Evolutionary conservation across 371 early-diverging fungal species (phyloP), one percentile per base, ranked within the genome.

Genomic region (Mortierella sp.): DNA sequence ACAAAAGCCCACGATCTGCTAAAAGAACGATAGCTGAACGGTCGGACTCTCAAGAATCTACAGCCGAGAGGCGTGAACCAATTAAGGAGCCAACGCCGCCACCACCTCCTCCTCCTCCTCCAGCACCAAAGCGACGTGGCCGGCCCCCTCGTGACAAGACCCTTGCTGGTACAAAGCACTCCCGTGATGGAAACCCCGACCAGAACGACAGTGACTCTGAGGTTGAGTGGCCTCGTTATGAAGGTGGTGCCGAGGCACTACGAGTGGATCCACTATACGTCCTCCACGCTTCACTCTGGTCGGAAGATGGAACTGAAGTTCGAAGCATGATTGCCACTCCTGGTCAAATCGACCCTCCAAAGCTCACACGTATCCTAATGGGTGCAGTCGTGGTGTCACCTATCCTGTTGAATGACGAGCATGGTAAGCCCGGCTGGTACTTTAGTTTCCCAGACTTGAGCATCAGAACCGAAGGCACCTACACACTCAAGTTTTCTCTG

Each of bases 401-500:
- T 11, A 92, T 92, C 65, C 68, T 94, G 18, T 74, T 96, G 26
- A 91, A 90, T 62, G 92, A 95, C 70, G 84, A 91, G n/a, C 84
- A 91, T 58, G 91, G 91, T 47, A 88, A 89, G 70, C 90, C 89
- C 54, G 96, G 95, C 2, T 90, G 93, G 58, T 96, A 94, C 74
- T 97, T 97, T 85, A 96, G 94, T 32, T 97, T 96, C 77, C 96
- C 96, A 1, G 96, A 96, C 73, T 85, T 97, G 43, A 92, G 93
- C 28, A 93, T 97, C 63, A 88, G 97, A n/a, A 93, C 94, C 58
- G 96, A 96, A 67, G 97, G 97, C 0, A 83, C 87, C 18, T 97
- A 96, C 70, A 89, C 94, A 0, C 84, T 97, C 55, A 92, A 91
- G 72, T 97, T 97, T 75, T 86, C 90, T 26, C 77, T 94, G 45